phyloP scores from a whole-genome alignment of 495 filamentous ascomycete genomes.

The Daldinia grandis region DNA sequence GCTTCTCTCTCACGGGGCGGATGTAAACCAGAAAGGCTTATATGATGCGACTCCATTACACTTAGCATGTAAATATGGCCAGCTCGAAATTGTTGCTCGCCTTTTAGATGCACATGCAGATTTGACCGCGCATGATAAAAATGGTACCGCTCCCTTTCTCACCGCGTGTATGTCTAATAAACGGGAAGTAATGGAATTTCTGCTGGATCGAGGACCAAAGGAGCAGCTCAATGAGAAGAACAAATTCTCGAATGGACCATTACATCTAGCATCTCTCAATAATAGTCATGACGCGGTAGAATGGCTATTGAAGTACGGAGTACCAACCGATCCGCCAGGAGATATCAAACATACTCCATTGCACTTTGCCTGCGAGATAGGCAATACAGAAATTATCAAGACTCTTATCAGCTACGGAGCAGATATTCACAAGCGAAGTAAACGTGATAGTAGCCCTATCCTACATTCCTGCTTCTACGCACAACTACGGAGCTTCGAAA shows the following conservation, averaged over 20 bases:
- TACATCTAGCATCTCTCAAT: slow-evolving; percentile 11
- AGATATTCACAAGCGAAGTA: slow-evolving; percentile 8
- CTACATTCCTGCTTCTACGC: neutral
- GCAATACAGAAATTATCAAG: neutral
- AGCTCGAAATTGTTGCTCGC: neutral
- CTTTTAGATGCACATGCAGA: slow-evolving; percentile 10
- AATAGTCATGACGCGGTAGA: neutral
- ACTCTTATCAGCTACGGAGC: neutral
- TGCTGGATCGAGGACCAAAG: neutral
- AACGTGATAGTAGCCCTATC: neutral
- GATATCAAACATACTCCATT: neutral
- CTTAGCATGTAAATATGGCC: slow-evolving; percentile 6
- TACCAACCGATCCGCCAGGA: neutral
- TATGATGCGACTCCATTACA: neutral
- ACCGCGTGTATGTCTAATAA: neutral
- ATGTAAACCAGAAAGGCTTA: neutral
- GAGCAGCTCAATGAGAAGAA: neutral
- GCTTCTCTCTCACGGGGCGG: slow-evolving; percentile 8
- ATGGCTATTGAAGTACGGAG: neutral
- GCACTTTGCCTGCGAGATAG: neutral
- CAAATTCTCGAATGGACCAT: neutral
- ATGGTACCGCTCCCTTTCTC: slow-evolving; percentile 4
- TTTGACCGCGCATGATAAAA: neutral
- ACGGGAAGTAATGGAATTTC: neutral
- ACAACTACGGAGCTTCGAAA: neutral